These are phyloP conservation scores for Nepenthes gracilis DNA, from an alignment of 148 eudicot species.

Conservation along the genomic window DNA sequence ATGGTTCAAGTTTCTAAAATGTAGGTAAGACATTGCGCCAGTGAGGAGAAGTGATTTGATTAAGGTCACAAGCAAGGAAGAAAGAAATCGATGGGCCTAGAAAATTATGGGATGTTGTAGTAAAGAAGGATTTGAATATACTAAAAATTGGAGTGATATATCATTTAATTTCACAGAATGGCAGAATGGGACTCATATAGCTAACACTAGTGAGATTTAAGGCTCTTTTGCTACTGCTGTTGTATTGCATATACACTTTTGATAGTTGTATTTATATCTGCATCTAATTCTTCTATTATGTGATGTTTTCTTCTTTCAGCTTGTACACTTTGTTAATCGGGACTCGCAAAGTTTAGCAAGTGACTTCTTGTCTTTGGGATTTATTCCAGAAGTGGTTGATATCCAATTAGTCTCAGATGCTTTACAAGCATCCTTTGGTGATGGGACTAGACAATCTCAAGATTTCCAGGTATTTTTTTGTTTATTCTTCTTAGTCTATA, in stretches of 20 bases:
- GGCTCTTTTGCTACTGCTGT: background rate
- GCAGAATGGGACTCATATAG: too few species aligned
- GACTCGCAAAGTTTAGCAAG: slow-evolving; percentile 92
- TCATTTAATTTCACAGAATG: too few species aligned
- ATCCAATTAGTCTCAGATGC: slow-evolving; percentile 74
- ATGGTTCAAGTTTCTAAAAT: too few species aligned
- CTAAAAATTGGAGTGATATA: too few species aligned
- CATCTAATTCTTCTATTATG: background rate
- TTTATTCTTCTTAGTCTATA: background rate
- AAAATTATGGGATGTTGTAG: too few species aligned
- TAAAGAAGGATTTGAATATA: too few species aligned
- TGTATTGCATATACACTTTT: background rate
- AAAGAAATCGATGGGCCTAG: too few species aligned
- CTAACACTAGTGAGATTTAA: too few species aligned
- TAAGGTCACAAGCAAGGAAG: too few species aligned
- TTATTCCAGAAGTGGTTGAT: slow-evolving; percentile 81
- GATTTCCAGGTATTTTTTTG: slow-evolving; percentile 72
- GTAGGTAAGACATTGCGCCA: too few species aligned
- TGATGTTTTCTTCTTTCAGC: slow-evolving; percentile 37
- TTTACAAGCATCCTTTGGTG: slow-evolving; percentile 73
- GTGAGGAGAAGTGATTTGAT: too few species aligned
- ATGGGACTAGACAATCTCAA: slow-evolving; percentile 67
- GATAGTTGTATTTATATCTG: background rate
- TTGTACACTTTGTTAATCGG: slow-evolving; percentile 98
- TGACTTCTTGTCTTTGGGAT: slow-evolving; percentile 90